Conservation (phyloP, 441 rosid genomes). For the Adansonia gregorii region DNA sequence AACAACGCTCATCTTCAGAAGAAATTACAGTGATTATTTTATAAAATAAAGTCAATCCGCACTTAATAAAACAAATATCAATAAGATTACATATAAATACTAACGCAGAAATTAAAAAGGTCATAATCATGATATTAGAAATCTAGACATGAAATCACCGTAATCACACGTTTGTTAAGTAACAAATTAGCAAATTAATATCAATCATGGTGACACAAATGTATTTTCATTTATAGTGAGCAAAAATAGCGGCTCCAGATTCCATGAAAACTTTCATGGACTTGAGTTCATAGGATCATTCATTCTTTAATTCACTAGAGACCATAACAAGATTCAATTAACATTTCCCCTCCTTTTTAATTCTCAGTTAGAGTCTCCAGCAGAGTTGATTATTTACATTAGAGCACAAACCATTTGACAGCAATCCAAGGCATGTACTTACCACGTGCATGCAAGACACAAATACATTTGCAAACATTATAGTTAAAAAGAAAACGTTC, state of each 20-base stretch:
- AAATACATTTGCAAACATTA: not conserved
- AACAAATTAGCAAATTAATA: not conserved
- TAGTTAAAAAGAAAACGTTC: not conserved
- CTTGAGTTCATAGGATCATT: not conserved
- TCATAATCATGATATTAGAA: not conserved
- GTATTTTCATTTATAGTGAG: not conserved
- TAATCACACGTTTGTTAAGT: not conserved
- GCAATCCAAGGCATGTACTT: not conserved
- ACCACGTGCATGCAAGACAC: not conserved
- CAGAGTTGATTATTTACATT: not conserved
- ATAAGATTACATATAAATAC: not conserved
- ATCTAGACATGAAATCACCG: not conserved
- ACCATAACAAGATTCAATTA: not conserved
- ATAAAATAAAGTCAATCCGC: slow-evolving; percentile 7
- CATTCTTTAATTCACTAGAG: not conserved
- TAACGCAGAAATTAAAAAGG: not conserved
- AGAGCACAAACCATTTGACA: not conserved
- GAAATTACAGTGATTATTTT: not conserved
- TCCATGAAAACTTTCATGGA: not conserved
- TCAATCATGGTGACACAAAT: not conserved
- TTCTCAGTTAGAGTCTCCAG: not conserved
- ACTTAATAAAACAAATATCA: not conserved
- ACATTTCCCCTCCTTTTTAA: not conserved
- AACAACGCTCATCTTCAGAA: slow-evolving; percentile 82
- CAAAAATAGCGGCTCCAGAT: not conserved